Base-by-base conservation (phyloP, 495 filamentous ascomycete species). In the Lasiosphaeris hirsuta region DNA sequence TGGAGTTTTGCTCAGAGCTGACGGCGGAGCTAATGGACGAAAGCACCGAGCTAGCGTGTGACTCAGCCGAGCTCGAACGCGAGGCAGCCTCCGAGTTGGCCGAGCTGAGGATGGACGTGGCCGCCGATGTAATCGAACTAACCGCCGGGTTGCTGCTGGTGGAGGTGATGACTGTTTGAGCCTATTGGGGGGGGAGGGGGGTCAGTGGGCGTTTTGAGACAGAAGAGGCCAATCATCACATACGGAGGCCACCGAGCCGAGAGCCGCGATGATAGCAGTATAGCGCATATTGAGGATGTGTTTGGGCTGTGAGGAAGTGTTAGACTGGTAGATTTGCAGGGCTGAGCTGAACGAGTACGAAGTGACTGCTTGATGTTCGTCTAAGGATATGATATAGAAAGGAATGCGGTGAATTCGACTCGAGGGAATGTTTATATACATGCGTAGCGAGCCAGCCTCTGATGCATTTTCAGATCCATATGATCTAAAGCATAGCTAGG, bases 231-330 rank as follows among this genome's bases (percentile, higher is more conserved):
- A 38, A 10, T 34, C 17, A 10, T 5, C 10, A 60, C 64, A n/a
- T 67, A 67, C 68, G 42, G 59, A 53, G 23, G 59, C 68, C 51
- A 67, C 13, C n/a, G 68, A 51, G 47, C 58, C 64, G 18, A 68
- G 47, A 47, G 44, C 63, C 42, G 54, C 48, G 62, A 71, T 15
- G 61, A 67, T 39, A 33, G 58, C 41, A 13, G 67, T 35, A 58
- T 35, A 63, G 57, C 61, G 62, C 64, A 68, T 68, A 1, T 60
- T 68, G 65, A 59, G 4, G 19, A 33, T 58, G 46, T 19, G 40
- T 15, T 36, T n/a, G 4, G 52, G 11, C 42, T 43, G 13, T 23
- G 45, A 6, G 36, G 19, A 30, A 42, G 23, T 41, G 43, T 56
- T 45, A 15, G 48, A 18, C 36, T 18, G 48, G 33, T 38, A 19